Conservation (phyloP, 2,329 filamentous ascomycete genomes). For the Lizonia empirigonia region DNA sequence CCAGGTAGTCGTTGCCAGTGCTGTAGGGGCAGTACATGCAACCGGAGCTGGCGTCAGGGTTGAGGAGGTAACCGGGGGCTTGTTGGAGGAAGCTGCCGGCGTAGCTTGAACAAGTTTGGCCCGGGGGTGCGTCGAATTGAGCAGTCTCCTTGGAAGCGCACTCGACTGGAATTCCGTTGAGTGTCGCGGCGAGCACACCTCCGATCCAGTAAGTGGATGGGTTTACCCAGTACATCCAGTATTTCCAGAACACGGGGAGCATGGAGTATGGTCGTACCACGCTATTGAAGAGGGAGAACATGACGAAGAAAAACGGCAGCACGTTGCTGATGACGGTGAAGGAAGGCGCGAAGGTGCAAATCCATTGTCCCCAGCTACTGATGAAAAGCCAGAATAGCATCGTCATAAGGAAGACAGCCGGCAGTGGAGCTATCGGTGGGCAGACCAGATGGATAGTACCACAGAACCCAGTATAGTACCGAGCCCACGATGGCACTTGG, state of each 20-base stretch:
- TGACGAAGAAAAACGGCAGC: conserved; percentile 81
- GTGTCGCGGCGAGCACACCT: conserved; percentile 68
- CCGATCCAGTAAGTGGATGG: conserved; percentile 74
- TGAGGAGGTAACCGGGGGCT: conserved; percentile 66
- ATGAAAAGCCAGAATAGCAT: conserved; percentile 79
- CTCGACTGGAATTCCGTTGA: conserved; percentile 56
- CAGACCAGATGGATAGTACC: conserved; percentile 78
- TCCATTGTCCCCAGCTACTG: conserved; percentile 80
- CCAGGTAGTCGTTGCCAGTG: conserved; percentile 70
- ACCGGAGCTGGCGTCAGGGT: conserved; percentile 61
- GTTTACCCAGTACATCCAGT: conserved; percentile 73
- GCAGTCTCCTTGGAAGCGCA: conserved; percentile 63
- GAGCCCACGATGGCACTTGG: conserved; percentile 69
- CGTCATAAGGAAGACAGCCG: conserved; percentile 78
- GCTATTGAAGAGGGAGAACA: conserved; percentile 78
- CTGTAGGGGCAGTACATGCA: conserved; percentile 75
- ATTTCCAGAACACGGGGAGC: conserved; percentile 73
- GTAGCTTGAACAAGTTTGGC: conserved; percentile 68
- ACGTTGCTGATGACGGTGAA: conserved; percentile 78
- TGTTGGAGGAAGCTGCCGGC: conserved; percentile 63
- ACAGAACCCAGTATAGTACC: conserved; percentile 73
- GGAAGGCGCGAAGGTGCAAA: conserved; percentile 78
- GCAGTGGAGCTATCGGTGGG: conserved; percentile 67
- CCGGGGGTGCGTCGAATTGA: conserved; percentile 68
- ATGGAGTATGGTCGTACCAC: conserved; percentile 70